Conservation (phyloP, 1,284 basidiomycete species). For the Trametes pubescens region DNA sequence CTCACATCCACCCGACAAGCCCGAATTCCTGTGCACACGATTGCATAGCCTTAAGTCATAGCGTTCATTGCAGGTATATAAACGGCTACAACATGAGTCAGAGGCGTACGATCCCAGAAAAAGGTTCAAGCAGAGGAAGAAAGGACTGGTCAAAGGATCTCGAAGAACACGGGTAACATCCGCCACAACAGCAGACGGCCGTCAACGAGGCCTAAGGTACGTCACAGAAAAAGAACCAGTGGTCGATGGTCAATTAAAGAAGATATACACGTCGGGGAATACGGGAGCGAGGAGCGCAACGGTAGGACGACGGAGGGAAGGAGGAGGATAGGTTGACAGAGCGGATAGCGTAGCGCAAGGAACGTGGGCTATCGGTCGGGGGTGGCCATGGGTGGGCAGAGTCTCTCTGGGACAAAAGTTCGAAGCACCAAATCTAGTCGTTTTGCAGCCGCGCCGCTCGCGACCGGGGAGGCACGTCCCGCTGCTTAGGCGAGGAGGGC, state of each 20-base stretch:
- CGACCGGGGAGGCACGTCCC: not conserved
- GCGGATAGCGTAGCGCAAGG: constrained; percentile 28
- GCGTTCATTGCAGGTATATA: constrained; percentile 34
- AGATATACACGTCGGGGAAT: constrained; percentile 23
- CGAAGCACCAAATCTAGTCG: constrained; percentile 29
- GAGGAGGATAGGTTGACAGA: not conserved
- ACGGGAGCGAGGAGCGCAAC: constrained; percentile 8
- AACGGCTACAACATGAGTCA: constrained; percentile 29
- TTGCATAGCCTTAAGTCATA: constrained; percentile 14
- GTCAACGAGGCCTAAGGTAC: not conserved
- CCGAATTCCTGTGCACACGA: not conserved
- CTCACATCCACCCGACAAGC: not conserved
- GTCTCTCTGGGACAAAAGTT: constrained; percentile 29
- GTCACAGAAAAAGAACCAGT: constrained; percentile 1
- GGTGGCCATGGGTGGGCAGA: constrained; percentile 23
- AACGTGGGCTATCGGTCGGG: constrained; percentile 30
- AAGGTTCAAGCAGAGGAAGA: constrained; percentile 11
- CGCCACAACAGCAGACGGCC: not conserved
- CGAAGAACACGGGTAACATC: not conserved
- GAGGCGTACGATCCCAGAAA: constrained; percentile 8
- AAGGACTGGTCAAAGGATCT: constrained; percentile 1
- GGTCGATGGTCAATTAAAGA: constrained; percentile 20
- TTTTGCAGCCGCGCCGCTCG: constrained; percentile 18
- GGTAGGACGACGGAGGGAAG: constrained; percentile 1
- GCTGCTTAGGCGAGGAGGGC: constrained; percentile 39